Evolutionary conservation across 257 asterid species (phyloP), one percentile per base, ranked within the genome.

Genomic region (Przewalskia tangutica): DNA sequence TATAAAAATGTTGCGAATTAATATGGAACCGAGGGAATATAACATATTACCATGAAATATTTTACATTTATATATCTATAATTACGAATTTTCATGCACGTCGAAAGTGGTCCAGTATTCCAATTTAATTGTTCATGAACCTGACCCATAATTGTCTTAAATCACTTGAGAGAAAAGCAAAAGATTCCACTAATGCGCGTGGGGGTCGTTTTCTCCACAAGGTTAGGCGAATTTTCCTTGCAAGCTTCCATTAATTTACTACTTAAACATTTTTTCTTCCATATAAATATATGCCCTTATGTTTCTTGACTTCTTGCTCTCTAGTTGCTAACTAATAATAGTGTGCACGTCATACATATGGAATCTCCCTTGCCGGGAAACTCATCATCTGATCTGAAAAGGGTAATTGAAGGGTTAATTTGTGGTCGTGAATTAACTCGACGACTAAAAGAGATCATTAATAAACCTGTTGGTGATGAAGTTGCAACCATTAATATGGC

Each of bases 341-440:
- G 12, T 27, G 32, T 27, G 32, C 32, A 27, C 32, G 27, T 27
- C 32, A 0, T 27, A 27, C 32, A 70, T 5, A 80, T 80, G 83
- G 77, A 50, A 32, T 48, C 42, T 23, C 65, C 63, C 10, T 17
- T 40, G 34, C 70, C 83, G 68, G 81, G 60, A 46, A 73, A 59
- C 60, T 71, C 67, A 42, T 48, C 84, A 18, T 4, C 60, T 40
- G 82, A 38, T 7, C 82, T 79, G 85, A 83, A 83, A 14, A 83
- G 83, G 77, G 86, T 86, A 18, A 80, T 88, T 78, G 83, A 54
- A 17, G 90, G 87, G 86, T 58, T 90, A 84, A 84, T 78, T 18
- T 91, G 88, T 3, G 94, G 96, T 13, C 88, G 91, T 17, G 87
- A 85, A 38, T 66, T 85, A 1, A 85, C 92, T 5, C 87, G 83